Base-by-base conservation (phyloP, 139 green algal species). In the Chlamydomonas applanata region DNA sequence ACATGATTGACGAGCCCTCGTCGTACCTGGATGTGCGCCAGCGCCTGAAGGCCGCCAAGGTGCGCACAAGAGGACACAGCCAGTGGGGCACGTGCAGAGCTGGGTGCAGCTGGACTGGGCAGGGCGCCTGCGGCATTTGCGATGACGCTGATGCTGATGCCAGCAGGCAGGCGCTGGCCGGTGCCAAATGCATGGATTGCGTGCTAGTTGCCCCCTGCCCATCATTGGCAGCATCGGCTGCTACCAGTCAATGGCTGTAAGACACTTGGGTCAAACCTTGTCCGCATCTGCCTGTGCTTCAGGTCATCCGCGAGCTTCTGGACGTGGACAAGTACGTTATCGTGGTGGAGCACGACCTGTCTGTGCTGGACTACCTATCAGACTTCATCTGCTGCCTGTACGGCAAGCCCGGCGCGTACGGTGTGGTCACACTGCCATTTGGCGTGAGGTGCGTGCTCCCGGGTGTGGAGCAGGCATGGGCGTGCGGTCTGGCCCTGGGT, bases 311-410 rank as follows among this genome's bases (percentile, higher is more conserved):
- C 25, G 76, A 82, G 34, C 83, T 97, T 73, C 81, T 98, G 44
- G 82, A 82, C 24, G 73, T 87, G 35, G 75, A 92, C 72, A 94
- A 90, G 62, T 99, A 94, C 76, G 93, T 99, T 11, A 97, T 99
- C 27, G 93, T 98, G 20, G 96, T 99, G 71, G 96, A 99, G 91
- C 95, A 99, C 85, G 94, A 98, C 72, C 76, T 93, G 59, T 87
- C 85, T n/a, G 96, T 99, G 76, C 90, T 99, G 71, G 96, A 99
- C 89, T 99, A 99, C 87, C 87, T 99, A 20, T 97, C 93, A 1
- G 96, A 99, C 92, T 99, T 98, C 89, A 96, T 99, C 78, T 99
- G 96, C 90, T 99, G 95, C 88, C 84, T 99, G 77, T 99, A 99
- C 73, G 96, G 96, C 76, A 97, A 98, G 87, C 96, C 96, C 1